Evolutionary conservation across 2,329 filamentous ascomycete genomes (phyloP).

Genomic region (Fusarium heterosporum): DNA sequence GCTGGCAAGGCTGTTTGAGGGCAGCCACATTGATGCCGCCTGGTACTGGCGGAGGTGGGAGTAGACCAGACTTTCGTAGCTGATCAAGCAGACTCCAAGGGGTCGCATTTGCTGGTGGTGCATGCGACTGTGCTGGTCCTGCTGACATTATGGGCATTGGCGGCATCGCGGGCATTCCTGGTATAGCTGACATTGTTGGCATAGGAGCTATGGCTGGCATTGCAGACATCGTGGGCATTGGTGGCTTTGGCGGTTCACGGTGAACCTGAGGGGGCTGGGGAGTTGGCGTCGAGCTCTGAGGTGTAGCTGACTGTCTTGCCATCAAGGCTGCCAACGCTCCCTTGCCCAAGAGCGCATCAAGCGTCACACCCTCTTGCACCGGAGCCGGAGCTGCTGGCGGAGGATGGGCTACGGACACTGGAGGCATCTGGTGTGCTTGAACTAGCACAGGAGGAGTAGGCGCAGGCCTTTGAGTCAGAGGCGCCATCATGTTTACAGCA

Average conservation of each 20-base stretch:
- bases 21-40: conserved; percentile 74
- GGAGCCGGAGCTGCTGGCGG: conserved; percentile 50
- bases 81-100: conserved; percentile 74
- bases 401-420: conserved; percentile 51
- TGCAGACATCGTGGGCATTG: conserved; percentile 13
- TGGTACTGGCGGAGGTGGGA: conserved; percentile 62
- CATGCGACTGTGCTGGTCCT: conserved; percentile 35
- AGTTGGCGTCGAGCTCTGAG: conserved; percentile 61
- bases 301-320: conserved; percentile 64
- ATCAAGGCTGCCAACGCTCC: conserved; percentile 70
- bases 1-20: conserved; percentile 79
- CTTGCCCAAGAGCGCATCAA: conserved; percentile 70
- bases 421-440: conserved; percentile 50
- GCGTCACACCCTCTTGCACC: conserved; percentile 56
- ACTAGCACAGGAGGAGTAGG: conserved; percentile 51
- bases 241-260: conserved; percentile 21
- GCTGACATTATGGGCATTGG: conserved; percentile 55
- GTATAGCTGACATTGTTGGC: conserved; percentile 54
- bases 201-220: conserved; percentile 50
- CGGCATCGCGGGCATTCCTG: conserved; percentile 56
- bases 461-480: conserved; percentile 57
- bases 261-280: conserved; percentile 47
- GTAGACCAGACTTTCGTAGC: conserved; percentile 75
- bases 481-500: conserved; percentile 69
- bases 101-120: conserved; percentile 54